Evolutionary conservation across 345 rosid genomes (phyloP).

Genomic region (Sonneratia caseolaris): DNA sequence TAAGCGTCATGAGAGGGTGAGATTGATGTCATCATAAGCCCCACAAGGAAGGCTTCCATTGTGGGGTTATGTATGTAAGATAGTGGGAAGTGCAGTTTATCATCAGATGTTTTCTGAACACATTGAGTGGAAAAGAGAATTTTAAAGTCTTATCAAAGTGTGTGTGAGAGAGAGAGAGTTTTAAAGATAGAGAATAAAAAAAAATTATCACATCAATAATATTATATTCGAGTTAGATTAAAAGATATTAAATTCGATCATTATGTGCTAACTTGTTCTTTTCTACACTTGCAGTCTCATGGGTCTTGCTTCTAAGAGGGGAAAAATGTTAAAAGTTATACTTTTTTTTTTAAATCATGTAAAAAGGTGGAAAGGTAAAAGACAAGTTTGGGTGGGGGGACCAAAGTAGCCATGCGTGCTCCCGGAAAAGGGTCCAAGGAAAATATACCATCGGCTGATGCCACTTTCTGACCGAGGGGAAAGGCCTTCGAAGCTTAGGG

Average conservation of each 20-base stretch:
- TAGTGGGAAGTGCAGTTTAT: constrained; percentile 38
- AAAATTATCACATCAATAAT: no score
- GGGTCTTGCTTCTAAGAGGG: no score
- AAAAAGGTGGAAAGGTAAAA: constrained; percentile 24
- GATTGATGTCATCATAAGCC: constrained; percentile 48
- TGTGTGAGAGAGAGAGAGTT: no score
- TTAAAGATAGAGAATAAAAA: no score
- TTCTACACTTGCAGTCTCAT: no score
- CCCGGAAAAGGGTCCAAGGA: constrained; percentile 23
- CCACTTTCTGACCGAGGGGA: neutral
- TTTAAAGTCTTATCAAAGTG: neutral
- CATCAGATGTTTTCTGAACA: constrained; percentile 28
- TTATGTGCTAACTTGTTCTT: no score
- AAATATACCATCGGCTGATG: neutral
- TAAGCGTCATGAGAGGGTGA: constrained; percentile 51
- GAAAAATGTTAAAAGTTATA: no score
- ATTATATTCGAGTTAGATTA: no score
- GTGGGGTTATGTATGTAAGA: constrained; percentile 7
- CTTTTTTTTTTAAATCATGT: no score
- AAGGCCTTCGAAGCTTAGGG: neutral
- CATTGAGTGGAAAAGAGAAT: constrained; percentile 13
- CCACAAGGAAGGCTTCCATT: constrained; percentile 11
- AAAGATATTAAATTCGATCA: no score
- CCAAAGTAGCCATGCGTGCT: constrained; percentile 88
- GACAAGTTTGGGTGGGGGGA: constrained; percentile 29